A percentile compares a stretch with the other conserved stretches of the same genome.
Evolutionary conservation across 2,329 filamentous ascomycete species (phyloP).

Genomic region (Plenodomus biglobosus): DNA sequence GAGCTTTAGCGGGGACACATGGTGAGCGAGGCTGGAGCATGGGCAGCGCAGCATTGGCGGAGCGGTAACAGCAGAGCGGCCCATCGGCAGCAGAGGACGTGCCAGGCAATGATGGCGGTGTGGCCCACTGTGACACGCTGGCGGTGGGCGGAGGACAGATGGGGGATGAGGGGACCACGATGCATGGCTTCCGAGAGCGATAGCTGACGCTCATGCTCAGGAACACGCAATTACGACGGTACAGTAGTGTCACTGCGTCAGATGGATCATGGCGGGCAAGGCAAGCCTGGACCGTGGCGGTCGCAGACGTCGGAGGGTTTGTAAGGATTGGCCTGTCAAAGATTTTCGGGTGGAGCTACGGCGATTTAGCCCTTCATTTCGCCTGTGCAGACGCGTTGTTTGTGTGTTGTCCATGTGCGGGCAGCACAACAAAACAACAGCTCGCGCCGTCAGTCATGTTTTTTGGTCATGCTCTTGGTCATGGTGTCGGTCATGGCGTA

Average conservation of each 20-base stretch:
- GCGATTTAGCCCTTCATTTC: slow-evolving; percentile 38
- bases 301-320: slow-evolving; percentile 19
- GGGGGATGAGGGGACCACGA: slow-evolving; percentile 18
- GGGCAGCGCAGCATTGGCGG: slow-evolving; percentile 23
- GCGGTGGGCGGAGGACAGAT: slow-evolving; percentile 10
- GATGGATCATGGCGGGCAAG: not conserved
- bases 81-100: slow-evolving; percentile 16
- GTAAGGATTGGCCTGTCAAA: slow-evolving; percentile 34
- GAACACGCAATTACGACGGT: not conserved
- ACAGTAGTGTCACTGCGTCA: no score
- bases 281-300: slow-evolving; percentile 1
- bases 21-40: slow-evolving; percentile 26
- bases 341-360: slow-evolving; percentile 26
- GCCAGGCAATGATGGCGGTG: slow-evolving; percentile 1
- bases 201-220: not conserved
- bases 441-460: no score
- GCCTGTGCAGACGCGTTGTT: slow-evolving; percentile 38
- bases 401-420: slow-evolving; percentile 19
- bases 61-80: slow-evolving; percentile 26
- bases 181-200: not conserved
- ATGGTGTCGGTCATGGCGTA: not conserved
- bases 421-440: slow-evolving; percentile 30
- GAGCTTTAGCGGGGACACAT: slow-evolving; percentile 26
- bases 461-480: no score
- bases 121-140: slow-evolving; percentile 4